These are phyloP conservation scores for Hyparrhenia diplandra DNA, from an alignment of 176 grass and related monocot species.

Conservation along the genomic window DNA sequence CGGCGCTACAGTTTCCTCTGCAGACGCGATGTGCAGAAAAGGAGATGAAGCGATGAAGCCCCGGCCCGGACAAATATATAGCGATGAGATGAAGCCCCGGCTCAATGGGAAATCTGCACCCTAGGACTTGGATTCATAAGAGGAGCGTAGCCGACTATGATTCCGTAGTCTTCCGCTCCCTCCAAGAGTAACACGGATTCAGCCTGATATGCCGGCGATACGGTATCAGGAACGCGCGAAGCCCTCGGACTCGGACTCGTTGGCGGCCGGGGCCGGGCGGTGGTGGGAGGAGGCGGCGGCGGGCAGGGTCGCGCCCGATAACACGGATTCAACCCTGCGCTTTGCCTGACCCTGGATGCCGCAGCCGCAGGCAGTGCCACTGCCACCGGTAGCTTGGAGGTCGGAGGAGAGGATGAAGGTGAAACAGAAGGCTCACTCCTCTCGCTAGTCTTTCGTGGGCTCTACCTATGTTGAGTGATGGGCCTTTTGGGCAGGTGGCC, in stretches of 20 bases:
- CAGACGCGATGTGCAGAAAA: not conserved
- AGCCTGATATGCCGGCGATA: not conserved
- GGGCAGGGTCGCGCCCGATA: not conserved
- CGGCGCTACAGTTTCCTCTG: not conserved
- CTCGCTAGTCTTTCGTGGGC: too few species aligned
- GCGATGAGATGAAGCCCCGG: too few species aligned
- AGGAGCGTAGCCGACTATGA: too few species aligned
- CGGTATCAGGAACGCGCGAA: not conserved
- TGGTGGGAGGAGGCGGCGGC: too few species aligned
- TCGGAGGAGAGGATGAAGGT: not conserved
- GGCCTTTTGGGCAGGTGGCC: too few species aligned
- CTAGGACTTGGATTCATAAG: too few species aligned
- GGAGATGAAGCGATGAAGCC: not conserved
- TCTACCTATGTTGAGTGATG: too few species aligned
- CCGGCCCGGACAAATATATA: not conserved
- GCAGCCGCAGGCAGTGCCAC: too few species aligned
- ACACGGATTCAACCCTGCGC: not conserved
- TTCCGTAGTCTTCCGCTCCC: too few species aligned
- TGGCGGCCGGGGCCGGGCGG: too few species aligned
- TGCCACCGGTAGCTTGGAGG: not conserved
- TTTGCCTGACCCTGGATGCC: not conserved
- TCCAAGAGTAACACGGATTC: not conserved
- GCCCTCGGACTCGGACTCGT: not conserved
- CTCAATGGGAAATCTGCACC: too few species aligned
- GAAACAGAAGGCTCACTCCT: too few species aligned